Conservation (phyloP, 345 rosid genomes). For the Pugionium cornutum region DNA sequence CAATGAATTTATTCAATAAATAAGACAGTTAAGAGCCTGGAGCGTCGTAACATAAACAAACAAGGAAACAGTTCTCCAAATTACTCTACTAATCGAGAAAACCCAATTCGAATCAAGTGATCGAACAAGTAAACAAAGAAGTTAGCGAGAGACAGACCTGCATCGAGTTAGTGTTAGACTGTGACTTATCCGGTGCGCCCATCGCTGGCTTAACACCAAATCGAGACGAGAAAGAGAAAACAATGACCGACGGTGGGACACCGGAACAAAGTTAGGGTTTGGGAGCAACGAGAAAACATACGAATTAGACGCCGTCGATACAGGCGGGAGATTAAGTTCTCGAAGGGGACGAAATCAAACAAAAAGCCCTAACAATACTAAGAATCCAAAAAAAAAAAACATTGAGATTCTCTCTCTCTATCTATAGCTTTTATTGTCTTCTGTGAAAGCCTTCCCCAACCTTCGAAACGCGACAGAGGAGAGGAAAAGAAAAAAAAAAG, state of each 20-base stretch:
- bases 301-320: slow-evolving; percentile 24
- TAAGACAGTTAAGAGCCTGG: slow-evolving; percentile 1
- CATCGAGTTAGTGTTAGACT: slow-evolving; percentile 74
- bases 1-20: slow-evolving; percentile 18
- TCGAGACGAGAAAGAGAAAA: slow-evolving; percentile 31
- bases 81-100: slow-evolving; percentile 15
- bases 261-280: slow-evolving; percentile 59
- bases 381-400: slow-evolving; percentile 27
- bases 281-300: slow-evolving; percentile 29
- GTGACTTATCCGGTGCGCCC: slow-evolving; percentile 88
- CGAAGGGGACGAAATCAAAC: slow-evolving; percentile 26
- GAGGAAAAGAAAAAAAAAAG: slow-evolving; percentile 3
- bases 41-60: not conserved
- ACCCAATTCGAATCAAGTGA: slow-evolving; percentile 29
- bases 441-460: slow-evolving; percentile 34
- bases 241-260: slow-evolving; percentile 27
- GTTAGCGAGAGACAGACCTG: slow-evolving; percentile 59
- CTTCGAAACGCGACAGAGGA: slow-evolving; percentile 34
- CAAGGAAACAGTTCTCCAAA: not conserved
- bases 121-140: slow-evolving; percentile 15
- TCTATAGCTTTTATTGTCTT: slow-evolving; percentile 31
- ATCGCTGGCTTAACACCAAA: slow-evolving; percentile 50
- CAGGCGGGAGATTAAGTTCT: slow-evolving; percentile 41
- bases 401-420: slow-evolving; percentile 29
- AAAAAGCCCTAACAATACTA: slow-evolving; percentile 28